phyloP scores from a whole-genome alignment of 106 monocot species.

The Platanthera zijinensis region DNA sequence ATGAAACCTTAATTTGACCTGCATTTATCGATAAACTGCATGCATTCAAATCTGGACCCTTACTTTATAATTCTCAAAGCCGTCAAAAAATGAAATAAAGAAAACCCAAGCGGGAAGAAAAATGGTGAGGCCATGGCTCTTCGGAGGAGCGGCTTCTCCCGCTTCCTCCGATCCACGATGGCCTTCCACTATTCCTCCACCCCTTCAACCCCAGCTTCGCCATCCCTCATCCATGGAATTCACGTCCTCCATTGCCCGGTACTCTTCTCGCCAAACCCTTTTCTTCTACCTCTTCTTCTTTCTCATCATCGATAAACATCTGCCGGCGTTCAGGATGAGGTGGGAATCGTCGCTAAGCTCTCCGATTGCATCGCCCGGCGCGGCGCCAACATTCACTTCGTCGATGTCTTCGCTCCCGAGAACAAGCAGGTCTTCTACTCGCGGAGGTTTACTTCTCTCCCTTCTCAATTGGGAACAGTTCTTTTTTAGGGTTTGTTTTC shows the following conservation, averaged over 20 bases:
- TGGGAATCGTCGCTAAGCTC: conserved; percentile 84
- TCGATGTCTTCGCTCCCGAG: conserved; percentile 87
- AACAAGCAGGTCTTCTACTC: conserved; percentile 76
- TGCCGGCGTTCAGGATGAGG: conserved; percentile 38
- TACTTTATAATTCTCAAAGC: neutral
- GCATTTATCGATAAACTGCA: no score
- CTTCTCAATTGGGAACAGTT: neutral
- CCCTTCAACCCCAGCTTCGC: neutral
- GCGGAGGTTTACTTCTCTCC: conserved; percentile 39
- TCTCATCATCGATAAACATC: neutral
- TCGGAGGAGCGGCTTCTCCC: neutral
- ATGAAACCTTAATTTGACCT: no score
- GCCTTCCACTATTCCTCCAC: conserved; percentile 3
- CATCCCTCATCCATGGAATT: conserved; percentile 40
- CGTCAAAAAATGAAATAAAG: neutral
- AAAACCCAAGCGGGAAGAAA: neutral
- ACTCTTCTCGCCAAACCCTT: neutral
- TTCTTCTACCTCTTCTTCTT: neutral
- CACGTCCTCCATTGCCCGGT: conserved; percentile 92
- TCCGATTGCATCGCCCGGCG: conserved; percentile 76
- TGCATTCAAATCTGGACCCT: no score
- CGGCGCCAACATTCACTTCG: conserved; percentile 71
- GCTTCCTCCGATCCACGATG: neutral
- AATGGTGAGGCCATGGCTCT: conserved; percentile 3
- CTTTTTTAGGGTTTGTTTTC: no score